Evolutionary conservation across 371 early-diverging fungal species (phyloP).

Genomic region (Nematocida sp.): DNA sequence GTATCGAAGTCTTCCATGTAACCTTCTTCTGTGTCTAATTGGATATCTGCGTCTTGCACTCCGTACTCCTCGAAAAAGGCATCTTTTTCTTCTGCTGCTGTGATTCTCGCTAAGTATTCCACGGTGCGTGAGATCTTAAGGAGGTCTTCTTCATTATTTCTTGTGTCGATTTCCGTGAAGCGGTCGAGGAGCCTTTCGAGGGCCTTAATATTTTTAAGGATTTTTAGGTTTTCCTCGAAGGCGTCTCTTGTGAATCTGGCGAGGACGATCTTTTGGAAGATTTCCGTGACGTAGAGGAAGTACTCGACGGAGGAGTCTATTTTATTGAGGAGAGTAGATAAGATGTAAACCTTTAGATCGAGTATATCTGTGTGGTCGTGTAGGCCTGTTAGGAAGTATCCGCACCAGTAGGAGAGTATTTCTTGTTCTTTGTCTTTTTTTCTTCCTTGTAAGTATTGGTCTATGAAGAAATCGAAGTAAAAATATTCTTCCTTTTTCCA

Average conservation of each 20-base stretch:
- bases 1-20: conserved; percentile 53
- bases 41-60: conserved; percentile 8
- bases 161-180: conserved; percentile 24
- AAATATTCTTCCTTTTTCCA: neutral
- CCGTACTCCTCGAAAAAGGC: conserved; percentile 40
- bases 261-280: conserved; percentile 32
- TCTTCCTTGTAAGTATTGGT: neutral
- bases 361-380: conserved; percentile 5
- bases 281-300: neutral
- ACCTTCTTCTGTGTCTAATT: conserved; percentile 22
- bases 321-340: neutral
- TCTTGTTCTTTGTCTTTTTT: conserved; percentile 9
- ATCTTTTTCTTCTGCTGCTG: conserved; percentile 25
- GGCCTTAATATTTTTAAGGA: conserved; percentile 13
- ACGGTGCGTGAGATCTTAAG: neutral
- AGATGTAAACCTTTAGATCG: conserved; percentile 1
- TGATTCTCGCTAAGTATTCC: conserved; percentile 28
- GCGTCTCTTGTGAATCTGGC: conserved; percentile 24
- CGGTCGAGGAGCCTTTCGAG: neutral
- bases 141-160: conserved; percentile 4
- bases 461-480: neutral
- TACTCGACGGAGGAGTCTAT: neutral
- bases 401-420: conserved; percentile 30
- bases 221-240: conserved; percentile 21
- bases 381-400: conserved; percentile 7